phyloP scores from a whole-genome alignment of 371 early-diverging fungal genomes.

The Mucor saturninus region DNA sequence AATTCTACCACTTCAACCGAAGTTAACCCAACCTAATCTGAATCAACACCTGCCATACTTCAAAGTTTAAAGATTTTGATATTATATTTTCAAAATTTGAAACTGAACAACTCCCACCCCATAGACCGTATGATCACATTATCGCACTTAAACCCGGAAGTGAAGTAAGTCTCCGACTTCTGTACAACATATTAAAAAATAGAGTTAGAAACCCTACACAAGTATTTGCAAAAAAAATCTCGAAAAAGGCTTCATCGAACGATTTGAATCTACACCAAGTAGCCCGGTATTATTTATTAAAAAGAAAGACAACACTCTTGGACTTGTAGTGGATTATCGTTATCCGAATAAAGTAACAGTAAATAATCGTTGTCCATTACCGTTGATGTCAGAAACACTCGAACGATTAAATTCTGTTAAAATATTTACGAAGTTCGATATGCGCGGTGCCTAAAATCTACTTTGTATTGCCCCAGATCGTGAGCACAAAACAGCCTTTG shows the following conservation, averaged over 20 bases:
- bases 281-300: conserved; percentile 57
- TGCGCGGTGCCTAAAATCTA: conserved; percentile 28
- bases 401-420: conserved; percentile 24
- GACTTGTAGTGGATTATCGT: conserved; percentile 51
- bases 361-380: conserved; percentile 41
- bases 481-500: conserved; percentile 11
- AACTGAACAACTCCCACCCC: conserved; percentile 4
- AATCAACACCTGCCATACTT: no score
- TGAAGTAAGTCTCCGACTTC: background rate
- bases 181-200: background rate
- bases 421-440: background rate
- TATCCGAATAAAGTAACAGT: conserved; percentile 46
- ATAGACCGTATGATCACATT: conserved; percentile 8
- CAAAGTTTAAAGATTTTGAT: background rate
- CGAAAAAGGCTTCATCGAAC: conserved; percentile 40
- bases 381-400: conserved; percentile 22
- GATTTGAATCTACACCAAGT: conserved; percentile 47
- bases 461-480: conserved; percentile 23
- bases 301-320: conserved; percentile 55
- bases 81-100: background rate
- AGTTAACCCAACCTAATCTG: no score
- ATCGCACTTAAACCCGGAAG: background rate
- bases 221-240: conserved; percentile 19
- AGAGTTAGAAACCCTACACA: background rate
- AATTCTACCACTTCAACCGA: no score